Evolutionary conservation across 768 basidiomycete genomes (phyloP).

Genomic region (Leccinum boreale): DNA sequence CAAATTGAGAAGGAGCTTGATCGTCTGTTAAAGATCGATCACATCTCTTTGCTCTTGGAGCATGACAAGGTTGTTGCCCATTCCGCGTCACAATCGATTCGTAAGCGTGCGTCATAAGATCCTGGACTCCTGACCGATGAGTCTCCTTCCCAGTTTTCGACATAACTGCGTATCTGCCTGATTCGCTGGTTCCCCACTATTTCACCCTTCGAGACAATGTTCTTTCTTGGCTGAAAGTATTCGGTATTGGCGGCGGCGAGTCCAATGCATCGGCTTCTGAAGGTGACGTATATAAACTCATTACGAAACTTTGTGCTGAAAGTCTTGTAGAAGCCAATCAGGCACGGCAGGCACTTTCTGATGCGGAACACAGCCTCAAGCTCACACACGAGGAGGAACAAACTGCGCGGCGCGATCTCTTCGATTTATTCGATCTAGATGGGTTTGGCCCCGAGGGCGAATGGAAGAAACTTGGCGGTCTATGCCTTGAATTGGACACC

Average conservation of each 20-base stretch:
- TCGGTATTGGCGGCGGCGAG: conserved; percentile 54
- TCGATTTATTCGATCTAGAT: conserved; percentile 59
- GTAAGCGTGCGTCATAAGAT: conserved; percentile 43
- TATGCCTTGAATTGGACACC: conserved; percentile 74
- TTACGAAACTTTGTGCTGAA: conserved; percentile 2
- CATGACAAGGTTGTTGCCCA: conserved; percentile 68
- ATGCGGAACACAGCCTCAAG: conserved; percentile 61
- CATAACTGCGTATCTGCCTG: conserved; percentile 80
- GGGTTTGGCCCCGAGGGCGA: conserved; percentile 81
- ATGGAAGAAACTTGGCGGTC: conserved; percentile 91
- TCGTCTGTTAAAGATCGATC: conserved; percentile 58
- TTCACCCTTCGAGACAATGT: conserved; percentile 60
- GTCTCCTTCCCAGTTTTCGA: conserved; percentile 61
- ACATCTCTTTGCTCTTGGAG: conserved; percentile 69
- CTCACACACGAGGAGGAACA: conserved; percentile 50
- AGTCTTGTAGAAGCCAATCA: conserved; percentile 47
- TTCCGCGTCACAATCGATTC: conserved; percentile 43
- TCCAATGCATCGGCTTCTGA: conserved; percentile 34
- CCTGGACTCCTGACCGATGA: not conserved
- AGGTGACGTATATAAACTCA: conserved; percentile 29
- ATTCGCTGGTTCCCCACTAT: conserved; percentile 70
- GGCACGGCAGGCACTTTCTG: conserved; percentile 58
- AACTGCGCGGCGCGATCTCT: conserved; percentile 53
- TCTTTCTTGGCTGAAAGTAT: conserved; percentile 55
- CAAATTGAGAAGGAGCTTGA: conserved; percentile 59